These are phyloP conservation scores for Trichoderma guizhouense DNA, from an alignment of 2,329 filamentous ascomycete species.

Conservation along the genomic window DNA sequence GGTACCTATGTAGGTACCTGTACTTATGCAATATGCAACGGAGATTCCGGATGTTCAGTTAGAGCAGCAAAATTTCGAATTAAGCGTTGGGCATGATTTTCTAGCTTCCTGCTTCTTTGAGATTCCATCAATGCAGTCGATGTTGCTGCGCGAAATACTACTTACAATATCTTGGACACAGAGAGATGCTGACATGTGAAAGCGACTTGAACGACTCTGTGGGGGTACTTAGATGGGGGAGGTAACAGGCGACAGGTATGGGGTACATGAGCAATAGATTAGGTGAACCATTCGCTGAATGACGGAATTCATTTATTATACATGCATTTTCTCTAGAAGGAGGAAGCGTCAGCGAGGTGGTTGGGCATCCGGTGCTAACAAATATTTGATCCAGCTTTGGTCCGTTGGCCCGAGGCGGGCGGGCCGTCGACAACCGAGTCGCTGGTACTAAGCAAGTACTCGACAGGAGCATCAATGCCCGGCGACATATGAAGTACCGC, in stretches of 20 bases:
- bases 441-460: background rate
- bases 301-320: background rate
- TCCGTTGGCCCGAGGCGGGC: slow-evolving; percentile 13
- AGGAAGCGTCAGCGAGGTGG: background rate
- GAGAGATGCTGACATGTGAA: slow-evolving; percentile 4
- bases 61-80: background rate
- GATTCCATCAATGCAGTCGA: background rate
- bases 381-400: background rate
- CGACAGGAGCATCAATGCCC: background rate
- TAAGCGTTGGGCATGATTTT: background rate
- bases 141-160: background rate
- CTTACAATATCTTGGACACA: background rate
- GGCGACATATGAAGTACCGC: background rate
- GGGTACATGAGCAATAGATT: background rate
- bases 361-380: background rate
- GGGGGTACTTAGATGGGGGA: background rate
- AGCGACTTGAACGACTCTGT: background rate
- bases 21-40: background rate
- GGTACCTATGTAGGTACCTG: background rate
- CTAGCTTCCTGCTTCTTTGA: background rate
- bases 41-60: background rate
- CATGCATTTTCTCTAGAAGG: background rate
- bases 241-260: background rate
- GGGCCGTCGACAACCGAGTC: background rate
- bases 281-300: background rate